Evolutionary conservation across 1,284 basidiomycete genomes (phyloP), one percentile per base, ranked within the genome.

Genomic region (Sanghuangporus sanghuang): DNA sequence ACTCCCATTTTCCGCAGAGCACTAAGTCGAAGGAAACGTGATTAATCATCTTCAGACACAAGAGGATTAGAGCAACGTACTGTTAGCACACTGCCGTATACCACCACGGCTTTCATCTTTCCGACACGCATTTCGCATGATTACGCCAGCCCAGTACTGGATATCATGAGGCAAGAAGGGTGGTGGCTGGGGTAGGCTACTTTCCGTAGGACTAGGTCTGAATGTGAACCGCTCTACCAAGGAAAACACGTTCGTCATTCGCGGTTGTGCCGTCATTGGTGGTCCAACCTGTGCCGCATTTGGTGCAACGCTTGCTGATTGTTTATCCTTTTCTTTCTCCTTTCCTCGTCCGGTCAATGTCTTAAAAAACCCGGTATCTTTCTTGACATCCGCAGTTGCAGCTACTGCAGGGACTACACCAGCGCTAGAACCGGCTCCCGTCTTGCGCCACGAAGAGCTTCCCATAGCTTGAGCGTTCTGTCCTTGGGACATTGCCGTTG

Each of bases 101-200:
- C 97, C 97, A 65, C 95, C 95, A 52, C 91, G 79, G 56, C 81
- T 85, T 66, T 98, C 96, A 72, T 99, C 96, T 80, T 99, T 99
- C 73, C 96, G 82, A 77, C 96, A 99, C 6, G 97, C 96, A 73
- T 99, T 99, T 59, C 97, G 85, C 96, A 99, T 99, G 71, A 98
- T 98, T 12, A 98, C 96, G 3, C 96, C 95, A 0, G 96, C 96
- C 97, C 96, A 99, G 73, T 98, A 98, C 77, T 98, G 95, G 58
- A 99, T 97, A 75, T 98, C 96, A 23, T 82, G 81, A 0, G 95
- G 94, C 5, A 98, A 80, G 62, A 81, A 80, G 3, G 87, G 87
- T 14, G 87, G 86, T 0, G 86, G 87, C 67, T 86, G 85, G 6
- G 85, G 83, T 64, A 93, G 77, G 68, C 88, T 84, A 35, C 84